Percentiles rank a stretch among this genome's conserved stretches.
These are phyloP conservation scores for Peterozyma xylosa DNA, from an alignment of 805 yeast species.

Conservation along the genomic window DNA sequence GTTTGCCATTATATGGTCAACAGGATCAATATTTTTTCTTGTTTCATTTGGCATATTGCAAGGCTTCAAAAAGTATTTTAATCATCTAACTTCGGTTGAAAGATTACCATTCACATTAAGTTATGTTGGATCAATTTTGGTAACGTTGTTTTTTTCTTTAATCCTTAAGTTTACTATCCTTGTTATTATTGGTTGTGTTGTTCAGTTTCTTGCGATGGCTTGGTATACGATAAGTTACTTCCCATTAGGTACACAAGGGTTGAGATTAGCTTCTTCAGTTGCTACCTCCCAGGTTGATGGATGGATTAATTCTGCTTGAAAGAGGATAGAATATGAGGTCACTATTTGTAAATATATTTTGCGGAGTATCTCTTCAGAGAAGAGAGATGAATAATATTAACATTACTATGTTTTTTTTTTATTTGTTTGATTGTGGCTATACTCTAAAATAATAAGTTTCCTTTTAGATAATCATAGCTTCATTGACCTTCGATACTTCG, in stretches of 20 bases:
- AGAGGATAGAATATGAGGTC: too few relatives aligned
- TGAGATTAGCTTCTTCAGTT: conserved; percentile 46
- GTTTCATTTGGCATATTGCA: conserved; percentile 56
- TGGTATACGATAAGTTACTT: conserved; percentile 85
- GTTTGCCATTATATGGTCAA: conserved; percentile 39
- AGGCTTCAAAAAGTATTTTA: conserved; percentile 71
- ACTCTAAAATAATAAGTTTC: conserved; percentile 1
- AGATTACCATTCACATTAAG: conserved; percentile 68
- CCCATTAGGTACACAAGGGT: conserved; percentile 81
- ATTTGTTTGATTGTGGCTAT: background rate
- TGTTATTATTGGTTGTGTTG: conserved; percentile 59
- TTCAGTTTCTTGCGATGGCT: conserved; percentile 71
- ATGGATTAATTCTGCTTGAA: conserved; percentile 16
- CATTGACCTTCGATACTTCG: background rate
- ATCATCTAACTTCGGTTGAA: conserved; percentile 61
- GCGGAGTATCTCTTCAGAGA: too few relatives aligned
- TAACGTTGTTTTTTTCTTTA: conserved; percentile 67
- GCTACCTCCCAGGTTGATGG: conserved; percentile 25
- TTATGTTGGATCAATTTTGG: conserved; percentile 63
- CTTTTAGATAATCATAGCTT: background rate
- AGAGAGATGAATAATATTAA: too few relatives aligned
- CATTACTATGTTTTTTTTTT: too few relatives aligned
- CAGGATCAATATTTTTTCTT: conserved; percentile 36
- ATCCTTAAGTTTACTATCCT: conserved; percentile 55
- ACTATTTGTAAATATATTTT: too few relatives aligned